Evolutionary conservation across 2,329 filamentous ascomycete species (phyloP).

Genomic region (Aspergillus udagawae): DNA sequence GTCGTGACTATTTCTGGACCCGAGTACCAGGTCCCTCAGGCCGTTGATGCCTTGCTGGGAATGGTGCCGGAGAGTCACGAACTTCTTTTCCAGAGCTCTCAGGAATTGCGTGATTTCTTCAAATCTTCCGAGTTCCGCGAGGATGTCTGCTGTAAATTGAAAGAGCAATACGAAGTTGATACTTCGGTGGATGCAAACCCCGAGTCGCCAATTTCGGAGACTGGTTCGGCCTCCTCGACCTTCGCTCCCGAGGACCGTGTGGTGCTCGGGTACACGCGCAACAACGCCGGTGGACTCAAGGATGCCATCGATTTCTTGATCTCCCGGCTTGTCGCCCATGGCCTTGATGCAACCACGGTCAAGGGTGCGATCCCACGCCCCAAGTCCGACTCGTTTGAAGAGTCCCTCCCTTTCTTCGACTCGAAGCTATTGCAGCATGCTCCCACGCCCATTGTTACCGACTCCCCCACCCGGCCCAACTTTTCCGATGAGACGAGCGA

Average conservation of each 20-base stretch:
- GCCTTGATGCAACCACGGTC: constrained; percentile 81
- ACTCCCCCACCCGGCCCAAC: constrained; percentile 81
- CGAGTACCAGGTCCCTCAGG: constrained; percentile 96
- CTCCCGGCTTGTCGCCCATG: constrained; percentile 76
- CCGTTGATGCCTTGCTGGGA: constrained; percentile 90
- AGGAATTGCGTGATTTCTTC: constrained; percentile 75
- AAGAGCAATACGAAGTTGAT: constrained; percentile 87
- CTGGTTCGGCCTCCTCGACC: constrained; percentile 42
- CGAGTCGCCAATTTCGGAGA: constrained; percentile 28
- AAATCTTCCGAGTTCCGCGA: constrained; percentile 74
- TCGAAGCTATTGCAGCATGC: constrained; percentile 95
- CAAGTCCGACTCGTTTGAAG: constrained; percentile 97
- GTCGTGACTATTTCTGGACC: constrained; percentile 93
- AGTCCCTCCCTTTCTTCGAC: constrained; percentile 93
- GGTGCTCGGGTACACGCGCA: constrained; percentile 83
- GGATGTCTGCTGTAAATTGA: constrained; percentile 78
- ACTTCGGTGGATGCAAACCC: constrained; percentile 61
- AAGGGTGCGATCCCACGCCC: constrained; percentile 96
- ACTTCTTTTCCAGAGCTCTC: constrained; percentile 72
- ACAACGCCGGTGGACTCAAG: constrained; percentile 91
- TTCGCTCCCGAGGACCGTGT: constrained; percentile 52
- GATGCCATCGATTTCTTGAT: constrained; percentile 95
- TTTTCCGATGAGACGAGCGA: constrained; percentile 81
- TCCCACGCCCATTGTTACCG: constrained; percentile 71
- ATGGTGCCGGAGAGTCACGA: constrained; percentile 98